Percentiles rank a stretch among this genome's conserved stretches.
These are phyloP conservation scores for Aspergillus heteromorphus DNA, from an alignment of 495 filamentous ascomycete genomes.

Conservation along the genomic window DNA sequence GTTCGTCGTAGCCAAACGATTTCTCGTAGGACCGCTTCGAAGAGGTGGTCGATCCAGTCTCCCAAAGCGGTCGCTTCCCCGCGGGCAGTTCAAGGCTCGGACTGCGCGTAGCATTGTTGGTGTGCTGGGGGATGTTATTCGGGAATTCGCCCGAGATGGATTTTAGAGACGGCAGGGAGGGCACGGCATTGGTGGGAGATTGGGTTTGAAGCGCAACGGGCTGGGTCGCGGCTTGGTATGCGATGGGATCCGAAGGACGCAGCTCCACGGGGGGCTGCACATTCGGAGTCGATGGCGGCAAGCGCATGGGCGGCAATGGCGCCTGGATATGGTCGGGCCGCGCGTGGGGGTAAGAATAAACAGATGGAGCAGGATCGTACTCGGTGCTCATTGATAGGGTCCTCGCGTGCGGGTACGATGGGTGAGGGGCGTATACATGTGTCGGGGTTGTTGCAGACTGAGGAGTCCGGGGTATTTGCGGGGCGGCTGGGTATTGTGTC, in stretches of 20 bases:
- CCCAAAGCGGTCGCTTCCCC: slow-evolving; percentile 29
- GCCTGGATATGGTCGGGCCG: slow-evolving; percentile 23
- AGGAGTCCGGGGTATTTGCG: slow-evolving; percentile 43
- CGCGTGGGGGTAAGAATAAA: slow-evolving; percentile 29
- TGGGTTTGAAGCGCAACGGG: slow-evolving; percentile 18
- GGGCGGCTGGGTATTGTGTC: slow-evolving; percentile 37
- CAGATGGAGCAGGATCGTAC: slow-evolving; percentile 26
- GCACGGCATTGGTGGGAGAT: slow-evolving; percentile 19
- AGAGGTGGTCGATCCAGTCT: slow-evolving; percentile 16
- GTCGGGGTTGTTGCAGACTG: slow-evolving; percentile 38
- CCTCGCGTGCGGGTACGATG: slow-evolving; percentile 36
- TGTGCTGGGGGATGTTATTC: slow-evolving; percentile 18
- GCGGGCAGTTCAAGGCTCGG: slow-evolving; percentile 23
- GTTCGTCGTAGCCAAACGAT: slow-evolving; percentile 37
- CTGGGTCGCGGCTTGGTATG: slow-evolving; percentile 25
- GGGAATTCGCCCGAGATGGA: slow-evolving; percentile 20
- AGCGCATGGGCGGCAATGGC: slow-evolving; percentile 26
- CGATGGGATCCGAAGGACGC: slow-evolving; percentile 23
- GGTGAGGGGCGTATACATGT: slow-evolving; percentile 40
- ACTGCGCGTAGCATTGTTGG: slow-evolving; percentile 21
- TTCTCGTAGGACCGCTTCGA: slow-evolving; percentile 39
- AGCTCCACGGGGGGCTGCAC: slow-evolving; percentile 23
- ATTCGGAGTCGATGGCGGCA: slow-evolving; percentile 21
- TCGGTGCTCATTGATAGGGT: slow-evolving; percentile 31
- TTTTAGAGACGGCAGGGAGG: slow-evolving; percentile 23